Evolutionary conservation across 768 basidiomycete species (phyloP).

Genomic region (Trametes coccinea): DNA sequence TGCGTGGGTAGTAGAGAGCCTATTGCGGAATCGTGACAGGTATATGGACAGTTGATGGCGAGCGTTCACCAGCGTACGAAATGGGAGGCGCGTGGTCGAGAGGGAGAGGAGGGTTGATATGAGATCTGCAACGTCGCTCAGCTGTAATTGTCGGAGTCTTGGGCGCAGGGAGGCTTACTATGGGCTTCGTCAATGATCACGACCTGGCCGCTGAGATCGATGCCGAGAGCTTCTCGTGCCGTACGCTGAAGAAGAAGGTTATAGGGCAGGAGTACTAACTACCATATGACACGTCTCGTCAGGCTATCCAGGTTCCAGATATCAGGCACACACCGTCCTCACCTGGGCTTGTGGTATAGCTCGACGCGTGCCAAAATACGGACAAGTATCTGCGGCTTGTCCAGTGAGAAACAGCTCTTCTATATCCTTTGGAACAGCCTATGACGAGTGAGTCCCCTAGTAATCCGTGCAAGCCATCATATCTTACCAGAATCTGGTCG

Average conservation of each 20-base stretch:
- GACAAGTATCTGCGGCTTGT: conserved; percentile 68
- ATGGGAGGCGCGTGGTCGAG: conserved; percentile 69
- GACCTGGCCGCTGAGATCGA: conserved; percentile 81
- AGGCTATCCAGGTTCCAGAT: conserved; percentile 1
- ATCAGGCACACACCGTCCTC: conserved; percentile 12
- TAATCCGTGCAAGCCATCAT: background rate
- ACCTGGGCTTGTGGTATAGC: conserved; percentile 94
- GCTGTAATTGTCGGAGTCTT: background rate
- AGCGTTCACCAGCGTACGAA: conserved; percentile 56
- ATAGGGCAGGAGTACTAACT: conserved; percentile 94
- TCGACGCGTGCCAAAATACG: conserved; percentile 88
- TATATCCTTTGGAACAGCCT: conserved; percentile 92
- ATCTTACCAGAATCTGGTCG: conserved; percentile 78
- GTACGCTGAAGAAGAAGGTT: conserved; percentile 83
- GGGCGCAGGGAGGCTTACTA: conserved; percentile 53
- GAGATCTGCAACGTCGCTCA: conserved; percentile 54
- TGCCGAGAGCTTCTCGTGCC: conserved; percentile 84
- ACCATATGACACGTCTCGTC: background rate
- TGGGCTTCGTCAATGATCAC: conserved; percentile 97
- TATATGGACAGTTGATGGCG: conserved; percentile 78
- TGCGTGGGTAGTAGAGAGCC: conserved; percentile 69
- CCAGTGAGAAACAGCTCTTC: conserved; percentile 86
- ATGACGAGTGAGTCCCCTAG: background rate
- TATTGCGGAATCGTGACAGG: conserved; percentile 72
- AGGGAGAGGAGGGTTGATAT: conserved; percentile 88